Evolutionary conservation across 306 rosid genomes (phyloP).

Genomic region (Astragalus membranaceus): DNA sequence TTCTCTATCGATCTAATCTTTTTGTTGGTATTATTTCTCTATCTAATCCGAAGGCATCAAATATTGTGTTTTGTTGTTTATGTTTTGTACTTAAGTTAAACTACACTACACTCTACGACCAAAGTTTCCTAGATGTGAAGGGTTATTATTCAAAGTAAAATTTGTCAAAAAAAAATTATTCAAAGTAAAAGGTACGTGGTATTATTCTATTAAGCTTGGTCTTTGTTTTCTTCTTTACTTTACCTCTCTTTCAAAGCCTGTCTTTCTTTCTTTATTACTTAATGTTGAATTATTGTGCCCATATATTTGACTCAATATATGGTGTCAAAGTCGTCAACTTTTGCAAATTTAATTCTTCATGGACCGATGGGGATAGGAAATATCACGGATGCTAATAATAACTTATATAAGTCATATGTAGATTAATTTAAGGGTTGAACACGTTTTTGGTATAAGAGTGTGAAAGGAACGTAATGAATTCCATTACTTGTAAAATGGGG

Average conservation of each 20-base stretch:
- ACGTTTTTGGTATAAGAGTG: no score
- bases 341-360: neutral
- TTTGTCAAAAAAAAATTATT: neutral
- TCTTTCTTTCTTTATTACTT: neutral
- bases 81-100: neutral
- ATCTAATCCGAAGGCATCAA: neutral
- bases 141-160: no score
- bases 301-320: neutral
- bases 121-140: neutral
- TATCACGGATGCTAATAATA: no score
- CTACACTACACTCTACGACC: conserved; percentile 9
- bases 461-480: no score
- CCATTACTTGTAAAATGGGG: no score
- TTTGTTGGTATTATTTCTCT: no score
- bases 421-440: no score
- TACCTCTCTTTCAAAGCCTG: neutral
- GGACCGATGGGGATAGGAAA: no score
- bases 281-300: neutral
- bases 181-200: conserved; percentile 8
- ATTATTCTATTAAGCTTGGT: neutral
- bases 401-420: no score
- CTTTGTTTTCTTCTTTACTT: neutral
- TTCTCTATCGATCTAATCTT: no score
- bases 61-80: neutral
- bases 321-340: neutral